phyloP scores from a whole-genome alignment of 2,329 filamentous ascomycete species.

The Arthrobotrys entomopaga region DNA sequence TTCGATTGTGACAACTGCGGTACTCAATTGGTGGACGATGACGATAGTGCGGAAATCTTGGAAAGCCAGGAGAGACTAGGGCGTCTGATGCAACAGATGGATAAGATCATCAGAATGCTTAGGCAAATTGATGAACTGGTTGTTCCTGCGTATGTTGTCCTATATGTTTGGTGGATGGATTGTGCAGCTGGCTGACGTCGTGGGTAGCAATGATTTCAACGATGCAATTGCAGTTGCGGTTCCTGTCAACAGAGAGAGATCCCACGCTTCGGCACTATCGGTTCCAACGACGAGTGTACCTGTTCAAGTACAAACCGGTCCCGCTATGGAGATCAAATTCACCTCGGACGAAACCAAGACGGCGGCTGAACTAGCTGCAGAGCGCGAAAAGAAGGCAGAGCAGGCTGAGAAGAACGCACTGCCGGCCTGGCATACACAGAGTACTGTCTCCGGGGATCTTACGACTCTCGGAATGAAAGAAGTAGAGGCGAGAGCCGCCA shows the following conservation, averaged over 20 bases:
- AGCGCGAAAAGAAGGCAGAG: slow-evolving; percentile 65
- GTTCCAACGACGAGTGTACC: slow-evolving; percentile 36
- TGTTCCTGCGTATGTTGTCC: slow-evolving; percentile 68
- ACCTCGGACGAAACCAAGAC: slow-evolving; percentile 65
- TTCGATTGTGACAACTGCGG: slow-evolving; percentile 87
- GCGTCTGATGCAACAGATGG: slow-evolving; percentile 80
- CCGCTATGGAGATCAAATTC: slow-evolving; percentile 65
- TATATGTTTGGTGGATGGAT: background rate
- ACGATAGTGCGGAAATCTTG: slow-evolving; percentile 76
- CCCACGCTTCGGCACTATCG: slow-evolving; percentile 44
- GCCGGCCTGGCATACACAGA: slow-evolving; percentile 68
- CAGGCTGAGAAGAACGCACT: slow-evolving; percentile 67
- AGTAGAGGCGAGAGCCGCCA: slow-evolving; percentile 57
- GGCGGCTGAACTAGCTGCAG: slow-evolving; percentile 65
- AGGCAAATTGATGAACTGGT: slow-evolving; percentile 79
- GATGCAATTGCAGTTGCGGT: slow-evolving; percentile 58
- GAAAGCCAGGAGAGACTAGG: slow-evolving; percentile 63
- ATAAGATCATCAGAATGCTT: slow-evolving; percentile 79
- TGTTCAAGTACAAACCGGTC: slow-evolving; percentile 20
- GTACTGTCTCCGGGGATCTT: slow-evolving; percentile 63
- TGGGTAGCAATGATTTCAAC: slow-evolving; percentile 58
- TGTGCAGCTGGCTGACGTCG: slow-evolving; percentile 1
- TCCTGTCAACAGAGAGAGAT: slow-evolving; percentile 57
- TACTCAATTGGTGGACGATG: slow-evolving; percentile 71
- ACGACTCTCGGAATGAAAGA: slow-evolving; percentile 59